Base-by-base conservation (phyloP, 495 filamentous ascomycete species). In the Trichoderma reesei region DNA sequence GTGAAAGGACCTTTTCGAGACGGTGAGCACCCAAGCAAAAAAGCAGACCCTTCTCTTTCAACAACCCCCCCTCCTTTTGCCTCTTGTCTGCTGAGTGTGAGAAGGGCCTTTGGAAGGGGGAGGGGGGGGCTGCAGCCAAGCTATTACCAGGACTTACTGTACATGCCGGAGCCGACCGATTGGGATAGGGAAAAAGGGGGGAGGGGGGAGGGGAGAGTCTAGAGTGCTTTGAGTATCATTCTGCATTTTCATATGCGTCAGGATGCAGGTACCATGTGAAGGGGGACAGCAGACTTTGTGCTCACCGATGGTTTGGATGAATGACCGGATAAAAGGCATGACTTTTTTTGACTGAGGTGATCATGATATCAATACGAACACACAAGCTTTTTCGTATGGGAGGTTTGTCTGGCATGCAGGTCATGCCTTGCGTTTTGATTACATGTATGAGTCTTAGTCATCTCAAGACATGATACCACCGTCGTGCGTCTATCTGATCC, bases 1-100 rank as follows among this genome's bases (percentile, higher is more conserved):
- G n/a, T 67, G 51, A 66, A 20, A 36, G n/a, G n/a, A n/a, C n/a
- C 48, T 16, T 56, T 13, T 39, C 10, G 20, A 56, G 20, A 48
- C 31, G 51, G 51, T 31, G 20, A 56, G 51, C 51, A 56, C 31
- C 10, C 10, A 10, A 56, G 3, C 31, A 8, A 48, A n/a, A n/a
- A n/a, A n/a, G n/a, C n/a, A n/a, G n/a, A n/a, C n/a, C n/a, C n/a
- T n/a, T n/a, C n/a, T n/a, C n/a, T n/a, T n/a, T n/a, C n/a, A n/a
- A n/a, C n/a, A n/a, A n/a, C n/a, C n/a, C n/a, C n/a, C n/a, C n/a
- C n/a, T 4, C n/a, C 16, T 48, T 48, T 48, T 48, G n/a, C n/a
- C 44, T 48, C n/a, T 20, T 48, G 1, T n/a, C 5, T 48, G 44
- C 14, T 26, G n/a, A n/a, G n/a, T n/a, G n/a, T n/a, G n/a, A n/a